Conservation (phyloP, 495 filamentous ascomycete species). For the Trypethelium eluteriae region DNA sequence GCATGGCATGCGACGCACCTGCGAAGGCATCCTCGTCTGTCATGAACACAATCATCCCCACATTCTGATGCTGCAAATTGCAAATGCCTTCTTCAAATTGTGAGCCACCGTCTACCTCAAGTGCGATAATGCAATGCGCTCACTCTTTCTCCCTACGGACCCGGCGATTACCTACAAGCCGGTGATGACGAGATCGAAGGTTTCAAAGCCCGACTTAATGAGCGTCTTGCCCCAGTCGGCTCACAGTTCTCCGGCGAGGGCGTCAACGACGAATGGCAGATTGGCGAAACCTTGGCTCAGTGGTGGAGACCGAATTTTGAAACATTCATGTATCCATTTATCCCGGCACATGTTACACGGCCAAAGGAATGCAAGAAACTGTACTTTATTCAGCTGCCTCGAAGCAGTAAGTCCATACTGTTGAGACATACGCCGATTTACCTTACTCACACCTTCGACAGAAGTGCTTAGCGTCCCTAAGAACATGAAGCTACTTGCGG, state of each 20-base stretch:
- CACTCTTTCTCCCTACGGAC: slow-evolving; percentile 40
- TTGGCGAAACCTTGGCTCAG: slow-evolving; percentile 88
- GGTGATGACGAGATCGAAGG: slow-evolving; percentile 87
- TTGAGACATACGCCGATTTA: no score
- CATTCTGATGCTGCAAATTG: slow-evolving; percentile 96
- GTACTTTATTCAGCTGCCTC: slow-evolving; percentile 89
- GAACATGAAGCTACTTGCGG: slow-evolving; percentile 98
- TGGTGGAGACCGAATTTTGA: slow-evolving; percentile 99
- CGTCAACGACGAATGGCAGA: slow-evolving; percentile 82
- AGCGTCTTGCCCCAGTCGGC: slow-evolving; percentile 84
- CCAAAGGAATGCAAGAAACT: slow-evolving; percentile 99
- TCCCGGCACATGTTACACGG: slow-evolving; percentile 87
- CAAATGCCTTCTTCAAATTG: slow-evolving; percentile 98
- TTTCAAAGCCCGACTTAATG: slow-evolving; percentile 86
- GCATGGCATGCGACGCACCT: slow-evolving; percentile 93
- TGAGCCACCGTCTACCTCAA: slow-evolving; percentile 33
- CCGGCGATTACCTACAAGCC: slow-evolving; percentile 87
- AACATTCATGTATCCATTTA: slow-evolving; percentile 99
- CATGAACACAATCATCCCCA: slow-evolving; percentile 99
- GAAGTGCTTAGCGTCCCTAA: slow-evolving; percentile 96
- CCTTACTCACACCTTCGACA: slow-evolving; percentile 28
- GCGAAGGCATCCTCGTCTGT: slow-evolving; percentile 92
- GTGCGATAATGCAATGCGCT: slow-evolving; percentile 16
- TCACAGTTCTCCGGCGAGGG: slow-evolving; percentile 80
- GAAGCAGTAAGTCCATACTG: slow-evolving; percentile 60